Evolutionary conservation across 129 eudicot genomes (phyloP).

Genomic region (Artemisia annua): DNA sequence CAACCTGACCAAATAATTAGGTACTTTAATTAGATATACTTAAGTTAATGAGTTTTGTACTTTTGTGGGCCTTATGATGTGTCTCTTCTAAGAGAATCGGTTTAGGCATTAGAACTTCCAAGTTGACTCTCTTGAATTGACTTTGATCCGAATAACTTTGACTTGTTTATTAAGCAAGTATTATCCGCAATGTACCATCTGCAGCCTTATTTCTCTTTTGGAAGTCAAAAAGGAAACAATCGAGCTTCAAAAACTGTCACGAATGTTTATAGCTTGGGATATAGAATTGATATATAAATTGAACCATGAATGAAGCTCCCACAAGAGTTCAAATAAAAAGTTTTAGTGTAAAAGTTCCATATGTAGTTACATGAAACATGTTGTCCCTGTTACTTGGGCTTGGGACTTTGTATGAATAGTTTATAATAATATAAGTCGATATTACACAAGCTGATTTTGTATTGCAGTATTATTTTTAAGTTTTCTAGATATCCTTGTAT

Average conservation of each 20-base stretch:
- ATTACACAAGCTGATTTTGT: not conserved
- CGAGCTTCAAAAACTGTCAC: conserved; percentile 1
- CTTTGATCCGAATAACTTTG: conserved; percentile 8
- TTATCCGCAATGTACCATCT: not conserved
- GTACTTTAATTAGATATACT: not conserved
- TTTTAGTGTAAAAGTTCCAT: too few relatives aligned
- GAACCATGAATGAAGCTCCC: not conserved
- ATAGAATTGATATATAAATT: not conserved
- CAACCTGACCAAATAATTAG: conserved; percentile 16
- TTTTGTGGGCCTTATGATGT: conserved; percentile 24
- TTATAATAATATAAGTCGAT: conserved; percentile 1
- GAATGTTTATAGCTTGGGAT: not conserved
- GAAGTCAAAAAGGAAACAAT: not conserved
- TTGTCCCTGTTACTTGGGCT: too few relatives aligned
- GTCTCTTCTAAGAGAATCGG: conserved; percentile 16
- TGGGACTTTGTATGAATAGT: not conserved
- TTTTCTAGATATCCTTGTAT: not conserved
- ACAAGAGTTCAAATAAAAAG: too few relatives aligned
- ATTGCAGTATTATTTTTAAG: not conserved
- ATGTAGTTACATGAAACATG: too few relatives aligned
- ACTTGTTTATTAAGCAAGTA: conserved; percentile 4
- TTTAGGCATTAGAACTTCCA: conserved; percentile 18
- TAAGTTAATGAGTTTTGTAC: conserved; percentile 12
- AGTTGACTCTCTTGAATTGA: conserved; percentile 27
- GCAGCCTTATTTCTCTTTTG: not conserved